phyloP scores from a whole-genome alignment of 768 basidiomycete species.

The Crepidotus variabilis region DNA sequence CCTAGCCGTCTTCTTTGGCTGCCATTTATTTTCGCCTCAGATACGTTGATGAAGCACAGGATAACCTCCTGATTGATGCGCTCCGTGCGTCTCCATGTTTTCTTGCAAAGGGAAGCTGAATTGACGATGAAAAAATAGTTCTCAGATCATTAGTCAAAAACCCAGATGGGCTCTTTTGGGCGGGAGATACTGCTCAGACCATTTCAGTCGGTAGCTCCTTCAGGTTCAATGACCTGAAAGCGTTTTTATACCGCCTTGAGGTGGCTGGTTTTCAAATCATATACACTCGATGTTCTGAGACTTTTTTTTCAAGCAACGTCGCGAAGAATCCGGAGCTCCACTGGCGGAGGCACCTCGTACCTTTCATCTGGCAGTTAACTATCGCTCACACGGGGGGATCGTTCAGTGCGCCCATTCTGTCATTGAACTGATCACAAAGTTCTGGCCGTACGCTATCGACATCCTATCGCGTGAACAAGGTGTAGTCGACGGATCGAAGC shows the following conservation, averaged over 20 bases:
- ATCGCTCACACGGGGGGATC: constrained; percentile 71
- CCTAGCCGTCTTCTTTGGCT: constrained; percentile 9
- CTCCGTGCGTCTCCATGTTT: constrained; percentile 34
- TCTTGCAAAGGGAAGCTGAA: background rate
- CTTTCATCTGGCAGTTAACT: constrained; percentile 40
- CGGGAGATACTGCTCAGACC: constrained; percentile 77
- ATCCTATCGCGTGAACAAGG: constrained; percentile 51
- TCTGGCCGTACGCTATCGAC: constrained; percentile 70
- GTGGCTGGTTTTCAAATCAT: background rate
- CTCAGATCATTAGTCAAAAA: constrained; percentile 57
- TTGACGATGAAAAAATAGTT: constrained; percentile 32
- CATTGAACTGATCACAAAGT: constrained; percentile 53
- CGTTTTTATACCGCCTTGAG: constrained; percentile 18
- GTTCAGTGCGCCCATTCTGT: constrained; percentile 65
- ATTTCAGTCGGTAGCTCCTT: constrained; percentile 73
- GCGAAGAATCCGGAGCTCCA: background rate
- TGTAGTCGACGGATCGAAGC: constrained; percentile 49
- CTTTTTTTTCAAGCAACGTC: background rate
- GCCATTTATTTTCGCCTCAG: constrained; percentile 39
- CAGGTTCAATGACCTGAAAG: constrained; percentile 66
- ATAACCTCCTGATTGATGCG: constrained; percentile 64
- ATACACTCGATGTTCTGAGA: background rate
- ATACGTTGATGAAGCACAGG: constrained; percentile 74
- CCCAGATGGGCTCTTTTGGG: constrained; percentile 70
- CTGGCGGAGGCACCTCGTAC: constrained; percentile 2